These are phyloP conservation scores for Xerocomus potaroensis DNA, from an alignment of 768 basidiomycete genomes.

Conservation along the genomic window DNA sequence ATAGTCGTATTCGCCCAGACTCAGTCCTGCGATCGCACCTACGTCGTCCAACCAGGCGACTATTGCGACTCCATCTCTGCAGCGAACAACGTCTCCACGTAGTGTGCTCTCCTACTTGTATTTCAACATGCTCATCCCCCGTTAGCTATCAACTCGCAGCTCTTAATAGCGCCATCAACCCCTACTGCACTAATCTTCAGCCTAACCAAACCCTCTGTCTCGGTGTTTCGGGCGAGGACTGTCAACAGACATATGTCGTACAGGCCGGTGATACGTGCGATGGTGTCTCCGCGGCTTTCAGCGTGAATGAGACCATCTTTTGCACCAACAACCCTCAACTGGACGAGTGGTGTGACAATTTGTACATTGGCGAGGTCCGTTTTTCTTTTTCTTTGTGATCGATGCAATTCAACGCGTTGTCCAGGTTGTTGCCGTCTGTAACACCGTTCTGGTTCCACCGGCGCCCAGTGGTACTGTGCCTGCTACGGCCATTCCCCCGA, in stretches of 20 bases:
- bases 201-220: constrained; percentile 56
- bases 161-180: constrained; percentile 53
- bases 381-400: neutral
- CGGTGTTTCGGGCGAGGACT: constrained; percentile 57
- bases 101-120: constrained; percentile 19
- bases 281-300: constrained; percentile 34
- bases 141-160: constrained; percentile 72
- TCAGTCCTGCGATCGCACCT: constrained; percentile 48
- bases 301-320: constrained; percentile 52
- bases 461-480: constrained; percentile 33
- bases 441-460: constrained; percentile 40
- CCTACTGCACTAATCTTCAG: constrained; percentile 54
- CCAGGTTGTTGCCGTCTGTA: constrained; percentile 53
- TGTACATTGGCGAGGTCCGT: constrained; percentile 74
- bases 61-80: constrained; percentile 70
- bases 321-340: constrained; percentile 74
- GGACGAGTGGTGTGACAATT: constrained; percentile 49
- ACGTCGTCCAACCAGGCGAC: constrained; percentile 59
- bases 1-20: constrained; percentile 26
- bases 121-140: neutral
- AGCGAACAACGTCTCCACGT: constrained; percentile 62
- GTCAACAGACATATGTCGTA: constrained; percentile 57
- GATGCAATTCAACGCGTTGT: neutral
- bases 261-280: constrained; percentile 54
- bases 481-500: constrained; percentile 30